A percentile compares a stretch with the other conserved stretches of the same genome.
Evolutionary conservation across 78 protist genomes (phyloP).

Genomic region (Dictyostelium capitatum): DNA sequence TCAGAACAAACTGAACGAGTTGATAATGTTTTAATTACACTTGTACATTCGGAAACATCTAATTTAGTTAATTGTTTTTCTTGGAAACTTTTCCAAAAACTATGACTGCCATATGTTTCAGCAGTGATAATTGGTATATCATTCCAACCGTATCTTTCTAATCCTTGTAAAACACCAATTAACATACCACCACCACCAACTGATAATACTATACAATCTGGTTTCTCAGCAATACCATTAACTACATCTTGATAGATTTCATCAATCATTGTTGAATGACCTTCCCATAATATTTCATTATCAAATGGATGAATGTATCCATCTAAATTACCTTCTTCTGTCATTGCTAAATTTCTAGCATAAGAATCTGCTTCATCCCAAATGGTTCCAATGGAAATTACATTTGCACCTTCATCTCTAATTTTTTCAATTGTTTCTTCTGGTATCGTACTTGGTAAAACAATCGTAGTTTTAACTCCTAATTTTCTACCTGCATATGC

Average conservation of each 20-base stretch:
- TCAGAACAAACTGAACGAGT: slow-evolving; percentile 64
- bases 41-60: slow-evolving; percentile 1
- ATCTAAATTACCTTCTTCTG: slow-evolving; percentile 38
- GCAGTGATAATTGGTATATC: slow-evolving; percentile 72
- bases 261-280: slow-evolving; percentile 72
- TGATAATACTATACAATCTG: slow-evolving; percentile 68
- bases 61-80: not conserved
- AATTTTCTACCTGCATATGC: slow-evolving; percentile 73
- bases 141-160: slow-evolving; percentile 71
- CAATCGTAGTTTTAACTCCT: slow-evolving; percentile 64
- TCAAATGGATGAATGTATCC: slow-evolving; percentile 84
- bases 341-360: slow-evolving; percentile 65
- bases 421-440: slow-evolving; percentile 59
- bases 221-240: slow-evolving; percentile 22
- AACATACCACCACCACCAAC: slow-evolving; percentile 88
- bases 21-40: slow-evolving; percentile 37
- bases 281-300: slow-evolving; percentile 79
- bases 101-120: slow-evolving; percentile 78
- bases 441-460: slow-evolving; percentile 79
- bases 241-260: slow-evolving; percentile 18
- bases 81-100: slow-evolving; percentile 37
- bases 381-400: slow-evolving; percentile 66
- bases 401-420: slow-evolving; percentile 80
- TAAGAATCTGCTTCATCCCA: slow-evolving; percentile 83
- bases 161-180: slow-evolving; percentile 62